Evolutionary conservation across 2,329 filamentous ascomycete species (phyloP).

Genomic region (Aspergillus clavatus): DNA sequence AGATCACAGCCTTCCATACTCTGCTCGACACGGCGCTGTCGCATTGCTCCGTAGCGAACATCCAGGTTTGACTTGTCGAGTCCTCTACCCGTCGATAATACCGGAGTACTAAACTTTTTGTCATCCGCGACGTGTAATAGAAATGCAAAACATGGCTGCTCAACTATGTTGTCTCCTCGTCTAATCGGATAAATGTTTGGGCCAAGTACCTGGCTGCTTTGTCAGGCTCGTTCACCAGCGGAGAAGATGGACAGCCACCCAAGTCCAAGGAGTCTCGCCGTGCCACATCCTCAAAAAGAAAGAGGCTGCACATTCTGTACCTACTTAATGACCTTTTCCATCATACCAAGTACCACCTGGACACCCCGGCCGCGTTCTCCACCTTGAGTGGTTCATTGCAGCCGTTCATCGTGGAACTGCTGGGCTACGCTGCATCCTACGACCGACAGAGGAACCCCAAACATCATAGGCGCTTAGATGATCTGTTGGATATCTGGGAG

Average conservation of each 20-base stretch:
- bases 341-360: conserved; percentile 55
- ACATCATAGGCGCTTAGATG: conserved; percentile 59
- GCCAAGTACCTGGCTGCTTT: conserved; percentile 72
- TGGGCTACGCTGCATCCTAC: conserved; percentile 50
- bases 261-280: conserved; percentile 7
- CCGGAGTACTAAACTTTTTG: conserved; percentile 36
- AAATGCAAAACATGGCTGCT: conserved; percentile 85
- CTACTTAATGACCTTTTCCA: conserved; percentile 74
- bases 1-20: conserved; percentile 65
- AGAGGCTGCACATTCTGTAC: conserved; percentile 70
- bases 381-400: conserved; percentile 55
- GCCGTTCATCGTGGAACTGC: conserved; percentile 58
- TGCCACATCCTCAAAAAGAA: conserved; percentile 57
- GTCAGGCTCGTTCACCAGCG: conserved; percentile 53
- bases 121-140: conserved; percentile 47
- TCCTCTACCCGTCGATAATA: conserved; percentile 21
- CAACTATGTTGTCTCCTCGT: conserved; percentile 64
- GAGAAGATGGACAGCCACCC: conserved; percentile 23
- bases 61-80: conserved; percentile 69
- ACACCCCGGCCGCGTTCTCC: conserved; percentile 39
- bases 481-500: conserved; percentile 67
- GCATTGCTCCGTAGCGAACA: conserved; percentile 72
- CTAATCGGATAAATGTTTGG: conserved; percentile 60
- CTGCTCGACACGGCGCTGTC: conserved; percentile 60
- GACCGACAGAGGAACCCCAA: conserved; percentile 58